These are phyloP conservation scores for Fomitopsis betulina DNA, from an alignment of 1,284 basidiomycete species.

Conservation along the genomic window DNA sequence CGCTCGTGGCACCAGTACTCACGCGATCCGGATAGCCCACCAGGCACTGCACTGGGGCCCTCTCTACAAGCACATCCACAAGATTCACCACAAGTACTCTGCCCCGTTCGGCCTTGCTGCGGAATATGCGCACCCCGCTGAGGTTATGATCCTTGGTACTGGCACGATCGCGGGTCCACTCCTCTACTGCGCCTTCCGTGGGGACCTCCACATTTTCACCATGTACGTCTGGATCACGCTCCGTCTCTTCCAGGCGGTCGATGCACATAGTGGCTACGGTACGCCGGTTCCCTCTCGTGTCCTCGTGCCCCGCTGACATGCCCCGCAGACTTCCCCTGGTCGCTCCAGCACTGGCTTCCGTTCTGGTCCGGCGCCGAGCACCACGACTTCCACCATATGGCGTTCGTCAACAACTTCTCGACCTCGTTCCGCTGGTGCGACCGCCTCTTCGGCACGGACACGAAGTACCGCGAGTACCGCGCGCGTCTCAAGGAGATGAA, in stretches of 20 bases:
- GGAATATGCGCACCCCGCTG: slow-evolving; percentile 95
- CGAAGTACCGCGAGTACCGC: slow-evolving; percentile 79
- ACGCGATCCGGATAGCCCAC: slow-evolving; percentile 57
- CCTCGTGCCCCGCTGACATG: background rate
- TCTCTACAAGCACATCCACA: slow-evolving; percentile 98
- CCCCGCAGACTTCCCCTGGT: slow-evolving; percentile 89
- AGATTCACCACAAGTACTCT: slow-evolving; percentile 96
- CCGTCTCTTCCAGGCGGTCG: slow-evolving; percentile 95
- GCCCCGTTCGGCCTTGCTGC: slow-evolving; percentile 97
- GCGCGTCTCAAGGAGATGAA: slow-evolving; percentile 50
- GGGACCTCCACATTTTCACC: slow-evolving; percentile 83
- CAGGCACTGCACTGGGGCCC: slow-evolving; percentile 86
- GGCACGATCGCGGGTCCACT: slow-evolving; percentile 89
- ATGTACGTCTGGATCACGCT: slow-evolving; percentile 94
- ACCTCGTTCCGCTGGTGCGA: slow-evolving; percentile 95
- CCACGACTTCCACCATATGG: slow-evolving; percentile 96
- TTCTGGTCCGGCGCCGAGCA: slow-evolving; percentile 99
- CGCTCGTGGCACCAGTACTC: slow-evolving; percentile 9
- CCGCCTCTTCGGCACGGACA: slow-evolving; percentile 80
- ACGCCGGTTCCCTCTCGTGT: slow-evolving; percentile 19
- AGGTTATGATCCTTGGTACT: slow-evolving; percentile 86
- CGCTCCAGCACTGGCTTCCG: slow-evolving; percentile 89
- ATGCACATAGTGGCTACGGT: slow-evolving; percentile 96
- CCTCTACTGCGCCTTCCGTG: slow-evolving; percentile 74
- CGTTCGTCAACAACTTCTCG: slow-evolving; percentile 86